These are phyloP conservation scores for Colletotrichum incanum DNA, from an alignment of 2,329 filamentous ascomycete species.

Conservation along the genomic window DNA sequence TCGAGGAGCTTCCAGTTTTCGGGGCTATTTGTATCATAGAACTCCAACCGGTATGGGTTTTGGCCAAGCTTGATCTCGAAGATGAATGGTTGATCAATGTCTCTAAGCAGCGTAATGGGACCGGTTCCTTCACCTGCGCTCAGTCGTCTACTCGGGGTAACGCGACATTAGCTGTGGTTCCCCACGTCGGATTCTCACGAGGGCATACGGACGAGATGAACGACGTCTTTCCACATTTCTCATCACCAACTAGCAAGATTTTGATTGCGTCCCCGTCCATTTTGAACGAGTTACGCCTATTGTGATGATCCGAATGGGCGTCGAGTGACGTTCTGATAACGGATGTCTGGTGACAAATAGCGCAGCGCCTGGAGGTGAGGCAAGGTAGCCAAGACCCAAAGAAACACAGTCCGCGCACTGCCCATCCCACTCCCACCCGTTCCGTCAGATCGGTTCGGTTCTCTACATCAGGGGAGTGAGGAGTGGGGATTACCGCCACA, in stretches of 20 bases:
- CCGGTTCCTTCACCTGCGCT: constrained; percentile 61
- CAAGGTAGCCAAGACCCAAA: neutral
- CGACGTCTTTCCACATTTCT: constrained; percentile 72
- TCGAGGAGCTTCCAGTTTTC: constrained; percentile 72
- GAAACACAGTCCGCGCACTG: constrained; percentile 21
- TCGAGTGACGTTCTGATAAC: constrained; percentile 29
- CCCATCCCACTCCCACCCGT: neutral
- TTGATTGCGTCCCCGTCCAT: constrained; percentile 67
- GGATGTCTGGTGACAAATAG: constrained; percentile 41
- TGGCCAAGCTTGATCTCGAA: constrained; percentile 66
- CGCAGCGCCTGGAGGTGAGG: constrained; percentile 27
- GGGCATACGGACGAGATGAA: constrained; percentile 70
- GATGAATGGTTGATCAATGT: constrained; percentile 73
- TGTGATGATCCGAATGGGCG: constrained; percentile 1
- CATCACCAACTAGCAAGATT: constrained; percentile 73
- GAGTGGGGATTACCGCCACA: neutral
- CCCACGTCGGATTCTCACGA: neutral
- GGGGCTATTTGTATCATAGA: constrained; percentile 72
- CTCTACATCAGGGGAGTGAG: constrained; percentile 32
- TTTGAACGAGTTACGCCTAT: neutral
- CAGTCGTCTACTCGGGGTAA: constrained; percentile 62
- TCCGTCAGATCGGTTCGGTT: constrained; percentile 22
- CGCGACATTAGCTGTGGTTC: constrained; percentile 23
- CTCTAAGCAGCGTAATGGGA: constrained; percentile 66
- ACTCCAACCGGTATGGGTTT: constrained; percentile 68